These are phyloP conservation scores for Cercospora zeina DNA, from an alignment of 2,329 filamentous ascomycete species.

Conservation along the genomic window DNA sequence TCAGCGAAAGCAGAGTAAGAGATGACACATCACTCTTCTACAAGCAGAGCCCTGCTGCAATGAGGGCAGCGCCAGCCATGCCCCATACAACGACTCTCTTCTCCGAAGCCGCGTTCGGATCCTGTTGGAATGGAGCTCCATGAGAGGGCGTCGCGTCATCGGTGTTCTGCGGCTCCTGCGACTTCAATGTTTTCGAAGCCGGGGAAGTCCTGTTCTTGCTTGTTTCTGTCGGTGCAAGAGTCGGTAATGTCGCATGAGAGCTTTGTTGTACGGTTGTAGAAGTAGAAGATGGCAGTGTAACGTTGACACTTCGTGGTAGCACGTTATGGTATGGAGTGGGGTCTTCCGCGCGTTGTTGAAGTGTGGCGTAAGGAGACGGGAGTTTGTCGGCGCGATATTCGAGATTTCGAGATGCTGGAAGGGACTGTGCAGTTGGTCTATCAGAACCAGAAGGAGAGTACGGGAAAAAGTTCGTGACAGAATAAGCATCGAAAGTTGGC, in stretches of 20 bases:
- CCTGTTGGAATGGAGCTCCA: neutral
- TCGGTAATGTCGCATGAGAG: conserved; percentile 9
- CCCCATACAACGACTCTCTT: conserved; percentile 1
- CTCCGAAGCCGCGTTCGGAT: neutral
- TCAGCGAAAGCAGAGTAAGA: neutral
- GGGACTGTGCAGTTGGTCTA: neutral
- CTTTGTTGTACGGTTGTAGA: neutral
- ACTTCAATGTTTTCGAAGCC: neutral
- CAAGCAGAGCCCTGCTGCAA: neutral
- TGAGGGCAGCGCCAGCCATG: neutral
- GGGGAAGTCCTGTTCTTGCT: neutral
- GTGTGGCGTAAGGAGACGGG: neutral
- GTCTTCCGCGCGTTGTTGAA: neutral
- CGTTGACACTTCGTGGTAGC: neutral
- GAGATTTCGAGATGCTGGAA: neutral
- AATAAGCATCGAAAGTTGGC: neutral
- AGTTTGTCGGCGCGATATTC: neutral
- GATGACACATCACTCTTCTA: neutral
- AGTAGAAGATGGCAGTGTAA: neutral
- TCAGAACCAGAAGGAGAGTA: conserved; percentile 3
- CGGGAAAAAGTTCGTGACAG: neutral
- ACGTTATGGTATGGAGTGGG: neutral
- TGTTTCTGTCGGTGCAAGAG: conserved; percentile 16
- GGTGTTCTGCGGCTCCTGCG: neutral
- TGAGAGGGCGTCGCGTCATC: neutral